Conservation (phyloP, 768 basidiomycete species). For the Tylopilus sp. region DNA sequence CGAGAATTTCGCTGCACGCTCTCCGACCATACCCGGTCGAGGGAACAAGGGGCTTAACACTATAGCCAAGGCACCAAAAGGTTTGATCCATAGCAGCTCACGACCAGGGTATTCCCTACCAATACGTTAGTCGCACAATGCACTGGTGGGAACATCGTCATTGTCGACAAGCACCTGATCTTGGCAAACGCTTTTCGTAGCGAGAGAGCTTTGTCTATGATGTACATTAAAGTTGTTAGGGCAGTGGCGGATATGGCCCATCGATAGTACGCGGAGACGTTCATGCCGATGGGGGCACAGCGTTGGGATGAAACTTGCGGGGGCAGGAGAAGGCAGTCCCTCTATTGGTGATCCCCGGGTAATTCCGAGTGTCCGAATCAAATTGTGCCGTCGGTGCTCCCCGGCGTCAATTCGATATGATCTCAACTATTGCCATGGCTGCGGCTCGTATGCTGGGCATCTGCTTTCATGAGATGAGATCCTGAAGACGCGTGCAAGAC, state of each 20-base stretch:
- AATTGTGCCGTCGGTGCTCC: too few species aligned
- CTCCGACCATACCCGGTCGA: slow-evolving; percentile 31
- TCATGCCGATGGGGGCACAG: neutral
- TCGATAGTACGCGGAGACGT: neutral
- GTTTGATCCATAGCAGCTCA: slow-evolving; percentile 29
- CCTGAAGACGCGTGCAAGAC: too few species aligned
- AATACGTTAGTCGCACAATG: neutral
- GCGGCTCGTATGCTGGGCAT: too few species aligned
- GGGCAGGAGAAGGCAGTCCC: too few species aligned
- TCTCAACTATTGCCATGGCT: too few species aligned
- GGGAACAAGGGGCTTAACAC: slow-evolving; percentile 34
- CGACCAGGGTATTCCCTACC: slow-evolving; percentile 11
- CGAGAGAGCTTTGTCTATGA: slow-evolving; percentile 1
- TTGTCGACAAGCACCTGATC: slow-evolving; percentile 11
- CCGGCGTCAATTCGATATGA: too few species aligned
- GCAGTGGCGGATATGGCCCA: neutral
- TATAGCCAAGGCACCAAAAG: slow-evolving; percentile 28
- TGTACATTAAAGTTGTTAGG: slow-evolving; percentile 8
- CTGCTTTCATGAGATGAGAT: too few species aligned
- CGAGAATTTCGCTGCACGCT: slow-evolving; percentile 33
- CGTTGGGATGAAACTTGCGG: neutral
- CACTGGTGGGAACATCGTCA: neutral
- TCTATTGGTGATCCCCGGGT: too few species aligned
- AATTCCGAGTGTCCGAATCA: too few species aligned
- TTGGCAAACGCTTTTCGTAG: slow-evolving; percentile 15